A percentile compares a stretch with the other conserved stretches of the same genome.
Evolutionary conservation across 495 filamentous ascomycete genomes (phyloP).

Genomic region (Thermochaetoides thermophila): DNA sequence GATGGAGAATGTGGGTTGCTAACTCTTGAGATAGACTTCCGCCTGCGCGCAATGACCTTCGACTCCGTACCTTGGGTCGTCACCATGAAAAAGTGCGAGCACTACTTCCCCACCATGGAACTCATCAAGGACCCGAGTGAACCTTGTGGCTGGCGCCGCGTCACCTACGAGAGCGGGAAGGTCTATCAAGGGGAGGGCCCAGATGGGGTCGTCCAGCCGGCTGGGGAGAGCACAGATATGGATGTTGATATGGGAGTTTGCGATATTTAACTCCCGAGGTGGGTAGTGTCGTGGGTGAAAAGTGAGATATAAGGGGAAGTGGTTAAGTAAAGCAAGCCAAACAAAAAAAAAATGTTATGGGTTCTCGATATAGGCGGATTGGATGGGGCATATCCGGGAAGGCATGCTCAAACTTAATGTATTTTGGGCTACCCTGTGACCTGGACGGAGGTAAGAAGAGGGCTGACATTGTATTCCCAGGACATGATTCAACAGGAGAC

Average conservation of each 20-base stretch:
- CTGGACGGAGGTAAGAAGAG: no score
- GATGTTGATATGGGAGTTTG: constrained; percentile 13
- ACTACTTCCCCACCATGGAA: constrained; percentile 91
- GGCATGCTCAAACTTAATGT: no score
- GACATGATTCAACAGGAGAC: no score
- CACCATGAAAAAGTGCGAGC: constrained; percentile 99
- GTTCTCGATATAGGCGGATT: no score
- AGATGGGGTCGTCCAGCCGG: constrained; percentile 23
- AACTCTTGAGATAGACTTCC: constrained; percentile 49
- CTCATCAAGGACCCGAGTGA: constrained; percentile 57
- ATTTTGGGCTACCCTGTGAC: no score
- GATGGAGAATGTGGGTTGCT: constrained; percentile 1
- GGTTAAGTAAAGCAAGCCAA: constrained; percentile 3
- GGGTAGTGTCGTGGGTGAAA: no score
- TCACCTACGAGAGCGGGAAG: constrained; percentile 52
- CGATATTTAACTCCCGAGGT: no score
- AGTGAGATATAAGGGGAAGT: constrained; percentile 6
- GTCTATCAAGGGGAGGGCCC: constrained; percentile 33
- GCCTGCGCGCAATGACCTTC: constrained; percentile 85
- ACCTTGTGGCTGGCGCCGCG: constrained; percentile 51
- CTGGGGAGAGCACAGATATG: constrained; percentile 16
- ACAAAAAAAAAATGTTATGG: neutral
- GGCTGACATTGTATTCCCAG: no score
- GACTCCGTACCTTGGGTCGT: constrained; percentile 96
- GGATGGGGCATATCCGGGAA: no score